phyloP scores from a whole-genome alignment of 495 filamentous ascomycete genomes.

The Hypoxylon lenormandii region DNA sequence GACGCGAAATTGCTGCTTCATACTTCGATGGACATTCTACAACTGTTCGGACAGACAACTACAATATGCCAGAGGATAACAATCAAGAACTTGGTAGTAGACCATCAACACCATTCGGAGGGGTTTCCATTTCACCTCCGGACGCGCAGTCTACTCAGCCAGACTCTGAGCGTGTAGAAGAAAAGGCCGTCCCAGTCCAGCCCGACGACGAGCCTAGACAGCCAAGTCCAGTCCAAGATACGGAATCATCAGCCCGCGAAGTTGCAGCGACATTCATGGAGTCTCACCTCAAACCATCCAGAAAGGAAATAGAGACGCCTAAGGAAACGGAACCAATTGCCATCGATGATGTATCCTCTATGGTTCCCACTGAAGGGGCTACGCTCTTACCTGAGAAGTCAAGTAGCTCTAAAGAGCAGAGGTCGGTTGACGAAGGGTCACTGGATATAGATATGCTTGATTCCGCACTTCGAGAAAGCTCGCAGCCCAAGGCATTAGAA shows the following conservation, averaged over 20 bases:
- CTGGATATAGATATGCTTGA: constrained; percentile 57
- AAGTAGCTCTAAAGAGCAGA: constrained; percentile 40
- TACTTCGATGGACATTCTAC: constrained; percentile 35
- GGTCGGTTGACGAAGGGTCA: constrained; percentile 49
- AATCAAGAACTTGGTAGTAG: neutral
- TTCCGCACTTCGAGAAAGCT: constrained; percentile 66
- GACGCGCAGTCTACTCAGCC: constrained; percentile 15
- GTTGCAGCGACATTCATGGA: constrained; percentile 34
- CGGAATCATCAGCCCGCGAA: constrained; percentile 32
- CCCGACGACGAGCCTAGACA: constrained; percentile 14
- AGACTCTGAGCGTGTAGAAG: constrained; percentile 3
- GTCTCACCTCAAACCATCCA: constrained; percentile 17
- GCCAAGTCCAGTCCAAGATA: constrained; percentile 16
- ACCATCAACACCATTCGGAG: neutral
- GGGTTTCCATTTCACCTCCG: neutral
- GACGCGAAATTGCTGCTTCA: constrained; percentile 39
- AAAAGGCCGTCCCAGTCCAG: constrained; percentile 6
- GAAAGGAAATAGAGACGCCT: constrained; percentile 24
- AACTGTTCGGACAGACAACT: constrained; percentile 3
- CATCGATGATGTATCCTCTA: constrained; percentile 32
- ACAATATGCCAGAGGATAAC: constrained; percentile 2
- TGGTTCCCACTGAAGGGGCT: constrained; percentile 47
- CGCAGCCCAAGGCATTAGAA: constrained; percentile 54
- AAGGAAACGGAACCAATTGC: constrained; percentile 34
- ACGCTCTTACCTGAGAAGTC: constrained; percentile 46